Evolutionary conservation across 768 basidiomycete genomes (phyloP), one percentile per base, ranked within the genome.

Genomic region (Nidula microcarpa): DNA sequence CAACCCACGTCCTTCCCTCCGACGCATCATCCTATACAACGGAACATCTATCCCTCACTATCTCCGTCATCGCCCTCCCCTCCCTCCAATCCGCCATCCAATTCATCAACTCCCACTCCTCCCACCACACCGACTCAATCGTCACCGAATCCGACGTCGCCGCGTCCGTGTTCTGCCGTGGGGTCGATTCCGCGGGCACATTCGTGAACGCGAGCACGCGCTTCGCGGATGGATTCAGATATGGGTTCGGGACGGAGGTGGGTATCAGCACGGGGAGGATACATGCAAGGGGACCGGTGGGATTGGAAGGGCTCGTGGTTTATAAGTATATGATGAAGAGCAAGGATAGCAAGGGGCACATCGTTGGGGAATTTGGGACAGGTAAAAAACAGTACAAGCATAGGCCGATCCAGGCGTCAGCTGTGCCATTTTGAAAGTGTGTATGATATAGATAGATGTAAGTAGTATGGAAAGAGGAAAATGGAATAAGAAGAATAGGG

Each of bases 241-340:
- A 94, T 65, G 97, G 97, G 0, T 94, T 97, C 59, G 97, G 97
- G 2, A 95, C 97, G 4, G 97, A 98, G 70, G 96, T 99, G 0
- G 97, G 97, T 7, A 97, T 99, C 62, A 91, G 89, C 66, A 99
- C 97, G 0, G 95, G 96, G 1, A 86, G 91, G 64, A 96, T 97
- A 52, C 97, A 99, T 64, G 95, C 97, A 13, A 79, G 96, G 41
- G 97, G 97, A 3, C 97, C 97, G 0, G 96, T 98, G 1, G 96
- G 96, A 0, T 75, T 98, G 50, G 92, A 98, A 58, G 94, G 94
- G 1, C 74, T 97, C 57, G 89, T 94, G 39, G 97, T 87, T 53
- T 98, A 99, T 78, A 98, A 98, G 73, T 99, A 98, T 69, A 84
- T 94, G 75, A 70, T 98, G 72, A 75, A 81, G 69, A 94, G 94